Conservation (phyloP, 306 rosid species). For the Trichosanthes truncata region DNA sequence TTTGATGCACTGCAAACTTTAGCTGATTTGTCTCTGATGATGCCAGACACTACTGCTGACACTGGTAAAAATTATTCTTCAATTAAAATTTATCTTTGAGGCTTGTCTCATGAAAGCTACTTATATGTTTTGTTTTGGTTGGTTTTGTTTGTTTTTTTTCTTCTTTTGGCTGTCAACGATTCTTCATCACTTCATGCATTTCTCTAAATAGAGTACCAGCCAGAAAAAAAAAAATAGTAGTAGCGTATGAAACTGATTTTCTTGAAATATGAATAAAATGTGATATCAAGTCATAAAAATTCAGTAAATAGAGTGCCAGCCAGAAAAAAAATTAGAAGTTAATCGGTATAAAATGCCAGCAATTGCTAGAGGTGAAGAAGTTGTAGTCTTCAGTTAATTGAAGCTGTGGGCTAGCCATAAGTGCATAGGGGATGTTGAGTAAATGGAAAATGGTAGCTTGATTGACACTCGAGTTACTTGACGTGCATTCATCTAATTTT, state of each 20-base stretch:
- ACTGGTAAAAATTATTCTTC: slow-evolving; percentile 36
- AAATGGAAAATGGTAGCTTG: neutral
- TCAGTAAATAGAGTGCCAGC: neutral
- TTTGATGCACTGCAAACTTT: slow-evolving; percentile 81
- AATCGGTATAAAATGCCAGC: neutral
- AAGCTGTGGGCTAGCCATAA: neutral
- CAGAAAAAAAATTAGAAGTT: neutral
- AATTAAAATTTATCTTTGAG: neutral
- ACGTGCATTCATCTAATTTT: neutral
- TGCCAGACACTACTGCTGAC: slow-evolving; percentile 55
- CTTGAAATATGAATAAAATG: neutral
- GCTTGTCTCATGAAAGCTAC: neutral
- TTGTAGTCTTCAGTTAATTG: neutral
- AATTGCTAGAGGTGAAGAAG: neutral
- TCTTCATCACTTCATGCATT: neutral
- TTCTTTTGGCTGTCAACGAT: neutral
- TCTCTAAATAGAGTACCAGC: neutral
- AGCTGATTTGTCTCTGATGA: slow-evolving; percentile 88
- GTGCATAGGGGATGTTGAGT: neutral
- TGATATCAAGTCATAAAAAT: neutral
- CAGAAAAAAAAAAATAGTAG: too few species aligned
- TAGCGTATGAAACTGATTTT: neutral
- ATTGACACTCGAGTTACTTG: neutral
- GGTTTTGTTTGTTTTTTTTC: neutral
- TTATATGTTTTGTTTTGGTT: neutral